Evolutionary conservation across 768 basidiomycete genomes (phyloP).

Genomic region (Gloeophyllum trabeum): DNA sequence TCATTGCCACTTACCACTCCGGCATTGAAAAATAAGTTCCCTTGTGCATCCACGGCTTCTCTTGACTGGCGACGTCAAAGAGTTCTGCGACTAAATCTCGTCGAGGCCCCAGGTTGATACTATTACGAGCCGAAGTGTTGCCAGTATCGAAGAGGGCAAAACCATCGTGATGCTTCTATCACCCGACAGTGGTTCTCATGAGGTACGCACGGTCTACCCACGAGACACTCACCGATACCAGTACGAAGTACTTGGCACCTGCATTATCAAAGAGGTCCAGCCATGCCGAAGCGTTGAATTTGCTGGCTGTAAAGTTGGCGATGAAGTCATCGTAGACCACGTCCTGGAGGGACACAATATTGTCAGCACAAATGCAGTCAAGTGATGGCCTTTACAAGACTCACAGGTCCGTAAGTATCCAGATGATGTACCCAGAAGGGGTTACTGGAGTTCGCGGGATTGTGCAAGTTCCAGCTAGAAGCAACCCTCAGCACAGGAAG

Average conservation of each 20-base stretch:
- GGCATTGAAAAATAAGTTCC: constrained; percentile 50
- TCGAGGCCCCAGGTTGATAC: constrained; percentile 35
- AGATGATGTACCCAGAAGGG: constrained; percentile 38
- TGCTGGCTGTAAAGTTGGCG: constrained; percentile 34
- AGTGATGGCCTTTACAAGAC: too few relatives aligned
- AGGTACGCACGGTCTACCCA: too few relatives aligned
- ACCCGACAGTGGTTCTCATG: too few relatives aligned
- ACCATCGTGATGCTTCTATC: constrained; percentile 56
- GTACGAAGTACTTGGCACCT: constrained; percentile 53
- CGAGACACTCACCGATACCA: constrained; percentile 33
- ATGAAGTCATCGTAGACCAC: constrained; percentile 51
- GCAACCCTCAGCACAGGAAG: not conserved
- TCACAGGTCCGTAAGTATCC: constrained; percentile 32
- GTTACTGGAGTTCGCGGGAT: constrained; percentile 21
- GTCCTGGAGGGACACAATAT: too few relatives aligned
- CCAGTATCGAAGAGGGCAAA: constrained; percentile 45
- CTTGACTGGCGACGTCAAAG: constrained; percentile 32
- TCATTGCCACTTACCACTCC: constrained; percentile 28
- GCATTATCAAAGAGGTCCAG: constrained; percentile 40
- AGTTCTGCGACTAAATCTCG: constrained; percentile 41
- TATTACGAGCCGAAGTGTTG: constrained; percentile 38
- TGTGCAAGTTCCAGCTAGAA: constrained; percentile 27
- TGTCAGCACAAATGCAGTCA: too few relatives aligned
- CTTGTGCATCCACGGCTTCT: constrained; percentile 39
- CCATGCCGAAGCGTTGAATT: constrained; percentile 46